A percentile compares a stretch with the other conserved stretches of the same genome.
Conservation (phyloP, 2,329 filamentous ascomycete genomes). For the Claviceps humidiphila region DNA sequence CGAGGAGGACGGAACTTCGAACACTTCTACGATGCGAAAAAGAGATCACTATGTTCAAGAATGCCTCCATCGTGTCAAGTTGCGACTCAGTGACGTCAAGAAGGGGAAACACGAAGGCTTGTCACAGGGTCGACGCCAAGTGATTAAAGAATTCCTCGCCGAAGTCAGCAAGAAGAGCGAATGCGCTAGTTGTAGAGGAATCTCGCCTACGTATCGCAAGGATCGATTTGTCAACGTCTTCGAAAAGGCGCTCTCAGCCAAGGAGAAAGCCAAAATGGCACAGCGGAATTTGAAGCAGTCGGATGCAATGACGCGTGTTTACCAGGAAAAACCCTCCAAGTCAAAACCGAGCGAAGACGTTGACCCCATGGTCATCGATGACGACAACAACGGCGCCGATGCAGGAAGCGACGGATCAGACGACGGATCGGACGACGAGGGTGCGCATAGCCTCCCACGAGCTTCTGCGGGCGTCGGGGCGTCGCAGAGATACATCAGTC, state of each 20-base stretch:
- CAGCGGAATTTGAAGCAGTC: constrained; percentile 51
- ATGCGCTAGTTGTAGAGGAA: constrained; percentile 54
- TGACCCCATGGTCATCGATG: constrained; percentile 34
- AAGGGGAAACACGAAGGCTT: constrained; percentile 73
- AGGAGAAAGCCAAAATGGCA: constrained; percentile 67
- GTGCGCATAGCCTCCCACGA: constrained; percentile 24
- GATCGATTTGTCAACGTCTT: constrained; percentile 91
- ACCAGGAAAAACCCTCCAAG: constrained; percentile 15
- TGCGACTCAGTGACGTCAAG: constrained; percentile 34
- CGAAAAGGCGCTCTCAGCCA: constrained; percentile 60
- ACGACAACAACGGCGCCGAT: constrained; percentile 26
- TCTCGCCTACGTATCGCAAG: constrained; percentile 75
- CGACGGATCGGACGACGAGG: constrained; percentile 27
- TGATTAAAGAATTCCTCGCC: constrained; percentile 72
- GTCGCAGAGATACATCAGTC: constrained; percentile 62
- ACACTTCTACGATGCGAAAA: constrained; percentile 39
- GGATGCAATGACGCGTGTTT: constrained; percentile 49
- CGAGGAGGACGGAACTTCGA: constrained; percentile 45
- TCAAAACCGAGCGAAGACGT: constrained; percentile 13
- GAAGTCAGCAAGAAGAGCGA: constrained; percentile 55
- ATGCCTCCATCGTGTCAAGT: constrained; percentile 48
- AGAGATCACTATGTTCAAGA: constrained; percentile 58
- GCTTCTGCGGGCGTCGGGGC: not conserved
- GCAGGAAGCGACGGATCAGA: constrained; percentile 30
- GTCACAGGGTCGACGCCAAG: constrained; percentile 57